Conservation (phyloP, 306 rosid genomes). For the Crataegus laevigata region DNA sequence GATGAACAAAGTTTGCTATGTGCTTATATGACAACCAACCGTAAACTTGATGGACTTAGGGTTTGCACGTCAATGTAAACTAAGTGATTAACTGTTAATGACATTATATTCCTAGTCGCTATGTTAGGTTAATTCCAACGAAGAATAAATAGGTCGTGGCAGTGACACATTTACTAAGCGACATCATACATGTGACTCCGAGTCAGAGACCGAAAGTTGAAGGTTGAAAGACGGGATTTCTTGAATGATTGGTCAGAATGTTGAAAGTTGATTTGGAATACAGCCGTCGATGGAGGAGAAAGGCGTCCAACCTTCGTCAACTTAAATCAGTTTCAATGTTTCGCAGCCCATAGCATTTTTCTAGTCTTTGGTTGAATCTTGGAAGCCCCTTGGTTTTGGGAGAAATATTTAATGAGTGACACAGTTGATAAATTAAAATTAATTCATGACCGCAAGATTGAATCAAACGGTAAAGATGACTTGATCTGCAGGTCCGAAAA, state of each 20-base stretch:
- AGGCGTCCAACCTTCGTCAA: background rate
- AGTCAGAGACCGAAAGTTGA: constrained; percentile 5
- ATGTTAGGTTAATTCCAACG: background rate
- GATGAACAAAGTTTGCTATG: no score
- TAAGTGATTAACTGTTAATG: background rate
- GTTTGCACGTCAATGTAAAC: no score
- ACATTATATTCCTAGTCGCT: background rate
- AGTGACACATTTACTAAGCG: constrained; percentile 26
- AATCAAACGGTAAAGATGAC: no score
- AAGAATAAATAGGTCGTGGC: constrained; percentile 12
- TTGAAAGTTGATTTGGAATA: constrained; percentile 1
- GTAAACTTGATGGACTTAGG: no score
- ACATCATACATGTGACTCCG: constrained; percentile 28
- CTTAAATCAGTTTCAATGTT: background rate
- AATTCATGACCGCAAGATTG: no score
- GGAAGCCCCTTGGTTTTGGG: background rate
- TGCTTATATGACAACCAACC: no score
- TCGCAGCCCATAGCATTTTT: background rate
- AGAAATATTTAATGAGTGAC: background rate
- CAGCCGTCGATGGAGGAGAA: background rate
- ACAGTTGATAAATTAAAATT: no score
- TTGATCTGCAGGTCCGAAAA: no score
- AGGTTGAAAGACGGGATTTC: background rate
- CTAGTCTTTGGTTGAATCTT: background rate
- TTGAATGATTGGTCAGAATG: constrained; percentile 2